A percentile compares a stretch with the other conserved stretches of the same genome.
Evolutionary conservation across 805 yeast species (phyloP).

Genomic region (Schizosaccharomyces lindneri): DNA sequence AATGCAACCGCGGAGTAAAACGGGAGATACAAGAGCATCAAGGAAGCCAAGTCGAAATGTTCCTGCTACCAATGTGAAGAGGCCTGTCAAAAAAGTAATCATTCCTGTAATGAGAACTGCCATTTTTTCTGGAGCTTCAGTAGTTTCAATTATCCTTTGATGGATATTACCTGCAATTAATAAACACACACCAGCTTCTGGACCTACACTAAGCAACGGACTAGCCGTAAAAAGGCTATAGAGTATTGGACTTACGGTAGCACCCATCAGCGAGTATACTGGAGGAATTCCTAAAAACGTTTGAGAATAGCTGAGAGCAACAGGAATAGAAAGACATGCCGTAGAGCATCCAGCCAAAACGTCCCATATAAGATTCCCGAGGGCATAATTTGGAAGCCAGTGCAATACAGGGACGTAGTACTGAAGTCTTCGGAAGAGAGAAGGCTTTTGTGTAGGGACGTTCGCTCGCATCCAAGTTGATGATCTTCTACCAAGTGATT

Average conservation of each 20-base stretch:
- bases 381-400: slow-evolving; percentile 25
- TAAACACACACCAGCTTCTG: slow-evolving; percentile 69
- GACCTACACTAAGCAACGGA: slow-evolving; percentile 76
- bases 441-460: not conserved
- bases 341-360: slow-evolving; percentile 62
- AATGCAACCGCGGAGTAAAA: slow-evolving; percentile 58
- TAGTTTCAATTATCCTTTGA: slow-evolving; percentile 26
- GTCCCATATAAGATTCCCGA: slow-evolving; percentile 27
- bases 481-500: not conserved
- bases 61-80: slow-evolving; percentile 45
- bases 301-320: slow-evolving; percentile 62
- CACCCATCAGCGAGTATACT: slow-evolving; percentile 48
- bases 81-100: slow-evolving; percentile 54
- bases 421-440: slow-evolving; percentile 11
- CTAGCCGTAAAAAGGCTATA: slow-evolving; percentile 64
- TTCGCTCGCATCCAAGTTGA: not conserved
- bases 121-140: slow-evolving; percentile 9
- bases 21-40: slow-evolving; percentile 54
- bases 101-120: slow-evolving; percentile 23
- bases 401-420: slow-evolving; percentile 33
- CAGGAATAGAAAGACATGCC: slow-evolving; percentile 78
- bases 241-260: slow-evolving; percentile 53
- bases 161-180: slow-evolving; percentile 52
- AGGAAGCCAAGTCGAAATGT: slow-evolving; percentile 64
- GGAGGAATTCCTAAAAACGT: slow-evolving; percentile 71